Base-by-base conservation (phyloP, 176 grass and related monocot genomes). In the Carex scoparia region DNA sequence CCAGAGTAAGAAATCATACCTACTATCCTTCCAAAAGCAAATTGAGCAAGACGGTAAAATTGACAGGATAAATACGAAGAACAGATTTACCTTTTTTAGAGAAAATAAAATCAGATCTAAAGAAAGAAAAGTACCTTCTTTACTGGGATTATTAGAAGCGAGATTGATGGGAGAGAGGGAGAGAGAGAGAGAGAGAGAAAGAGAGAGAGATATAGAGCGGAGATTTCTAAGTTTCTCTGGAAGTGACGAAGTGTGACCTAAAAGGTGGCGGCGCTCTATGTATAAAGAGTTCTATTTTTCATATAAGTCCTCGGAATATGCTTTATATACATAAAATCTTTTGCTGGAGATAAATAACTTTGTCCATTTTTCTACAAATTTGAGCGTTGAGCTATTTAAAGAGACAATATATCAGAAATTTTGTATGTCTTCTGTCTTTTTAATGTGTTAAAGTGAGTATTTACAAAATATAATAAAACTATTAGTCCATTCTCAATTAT, bases 261-360 rank as follows among this genome's bases (percentile, higher is more conserved):
- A 56, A 78, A 56, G 74, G 74, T 79, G 74, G 53, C 74, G 74
- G 74, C 74, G 74, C 74, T 79, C 53, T 79, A 10, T 58, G 13
- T 79, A 79, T 58, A 79, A 4, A 35, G 6, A 57, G 5, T 0
- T n/a, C 0, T 0, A 46, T 9, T 23, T 72, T 72, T 46, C 7
- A 19, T 15, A 46, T 46, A 40, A 6, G 8, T 1, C 38, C 69
- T 48, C 38, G 0, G 0, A 72, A 72, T 10, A 44, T 44, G 0
- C 46, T 44, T n/a, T 70, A 2, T 16, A 69, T 7, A 68, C 1
- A 37, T 30, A 65, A 58, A 58, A 3, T 4, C 1, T 58, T 58
- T 10, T 56, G 1, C 10, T 10, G 53, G 11, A 56, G 12, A 56
- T 55, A 35, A 37, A 37, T 37, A 37, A 37, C 35, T 37, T 37